Evolutionary conservation across 495 filamentous ascomycete genomes (phyloP).

Genomic region (Chaetomium fimeti): DNA sequence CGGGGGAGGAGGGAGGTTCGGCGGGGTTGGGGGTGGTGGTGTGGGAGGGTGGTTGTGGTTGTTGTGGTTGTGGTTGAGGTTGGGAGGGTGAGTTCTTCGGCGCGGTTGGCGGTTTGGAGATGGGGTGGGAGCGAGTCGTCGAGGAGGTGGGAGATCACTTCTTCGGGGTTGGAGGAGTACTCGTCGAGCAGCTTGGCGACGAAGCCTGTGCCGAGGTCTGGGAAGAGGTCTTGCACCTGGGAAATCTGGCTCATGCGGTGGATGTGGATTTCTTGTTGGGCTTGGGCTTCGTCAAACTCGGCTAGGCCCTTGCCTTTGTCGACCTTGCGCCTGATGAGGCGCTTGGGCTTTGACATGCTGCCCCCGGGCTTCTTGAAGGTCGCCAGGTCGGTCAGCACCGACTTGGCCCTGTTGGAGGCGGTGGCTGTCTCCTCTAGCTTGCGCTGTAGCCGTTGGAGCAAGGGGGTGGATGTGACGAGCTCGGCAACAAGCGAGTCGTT

Average conservation of each 20-base stretch:
- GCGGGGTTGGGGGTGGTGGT: neutral
- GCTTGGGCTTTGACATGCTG: conserved; percentile 55
- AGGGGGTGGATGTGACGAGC: conserved; percentile 61
- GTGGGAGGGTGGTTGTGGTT: conserved; percentile 30
- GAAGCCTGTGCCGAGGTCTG: conserved; percentile 81
- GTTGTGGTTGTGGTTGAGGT: neutral
- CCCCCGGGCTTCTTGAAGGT: conserved; percentile 54
- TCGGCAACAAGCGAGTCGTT: conserved; percentile 59
- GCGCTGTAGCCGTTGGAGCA: conserved; percentile 50
- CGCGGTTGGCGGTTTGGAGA: conserved; percentile 55
- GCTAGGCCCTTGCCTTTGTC: conserved; percentile 70
- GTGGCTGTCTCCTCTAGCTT: conserved; percentile 43
- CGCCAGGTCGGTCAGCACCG: conserved; percentile 56
- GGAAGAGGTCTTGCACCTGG: conserved; percentile 90
- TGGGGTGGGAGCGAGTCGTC: conserved; percentile 72
- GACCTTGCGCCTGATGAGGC: conserved; percentile 40
- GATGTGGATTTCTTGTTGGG: conserved; percentile 60
- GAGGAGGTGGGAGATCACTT: conserved; percentile 77
- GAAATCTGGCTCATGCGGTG: conserved; percentile 81
- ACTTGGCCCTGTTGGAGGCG: conserved; percentile 51
- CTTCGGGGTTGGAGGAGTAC: conserved; percentile 74
- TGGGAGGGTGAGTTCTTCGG: conserved; percentile 54
- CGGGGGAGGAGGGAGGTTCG: conserved; percentile 37
- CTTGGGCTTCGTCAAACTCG: conserved; percentile 45
- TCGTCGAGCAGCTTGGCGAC: conserved; percentile 74